Conservation (phyloP, 306 rosid species). For the Begonia peltatifolia region DNA sequence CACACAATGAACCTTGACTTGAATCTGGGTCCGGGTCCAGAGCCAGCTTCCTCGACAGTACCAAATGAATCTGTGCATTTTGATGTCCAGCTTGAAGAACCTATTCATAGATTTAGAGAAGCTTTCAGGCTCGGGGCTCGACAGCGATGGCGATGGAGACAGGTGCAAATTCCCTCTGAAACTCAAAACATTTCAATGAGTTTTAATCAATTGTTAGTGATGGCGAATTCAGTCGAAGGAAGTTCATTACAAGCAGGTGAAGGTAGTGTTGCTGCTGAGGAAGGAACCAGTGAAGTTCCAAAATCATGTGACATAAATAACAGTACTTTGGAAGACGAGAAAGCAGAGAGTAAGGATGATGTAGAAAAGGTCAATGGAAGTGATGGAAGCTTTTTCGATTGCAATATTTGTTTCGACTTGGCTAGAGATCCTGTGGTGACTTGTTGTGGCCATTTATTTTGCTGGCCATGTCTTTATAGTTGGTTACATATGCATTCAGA, state of each 20-base stretch:
- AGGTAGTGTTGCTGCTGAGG: conserved; percentile 79
- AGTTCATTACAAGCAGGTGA: conserved; percentile 58
- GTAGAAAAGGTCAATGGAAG: conserved; percentile 46
- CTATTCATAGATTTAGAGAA: conserved; percentile 46
- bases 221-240: conserved; percentile 51
- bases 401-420: conserved; percentile 84
- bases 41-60: conserved; percentile 15
- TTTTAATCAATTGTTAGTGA: conserved; percentile 31
- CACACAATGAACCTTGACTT: conserved; percentile 92
- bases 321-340: conserved; percentile 42
- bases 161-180: conserved; percentile 21
- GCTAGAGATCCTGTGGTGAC: conserved; percentile 92
- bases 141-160: conserved; percentile 36
- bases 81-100: conserved; percentile 29
- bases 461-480: conserved; percentile 84
- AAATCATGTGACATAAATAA: conserved; percentile 62
- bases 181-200: conserved; percentile 37
- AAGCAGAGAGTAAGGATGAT: conserved; percentile 41
- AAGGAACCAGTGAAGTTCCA: conserved; percentile 30
- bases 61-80: conserved; percentile 10
- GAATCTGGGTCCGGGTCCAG: conserved; percentile 90
- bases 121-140: conserved; percentile 40
- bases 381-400: conserved; percentile 89
- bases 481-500: conserved; percentile 85
- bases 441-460: conserved; percentile 92